Evolutionary conservation across 2,329 filamentous ascomycete species (phyloP).

Genomic region (Alternaria ventricosa): DNA sequence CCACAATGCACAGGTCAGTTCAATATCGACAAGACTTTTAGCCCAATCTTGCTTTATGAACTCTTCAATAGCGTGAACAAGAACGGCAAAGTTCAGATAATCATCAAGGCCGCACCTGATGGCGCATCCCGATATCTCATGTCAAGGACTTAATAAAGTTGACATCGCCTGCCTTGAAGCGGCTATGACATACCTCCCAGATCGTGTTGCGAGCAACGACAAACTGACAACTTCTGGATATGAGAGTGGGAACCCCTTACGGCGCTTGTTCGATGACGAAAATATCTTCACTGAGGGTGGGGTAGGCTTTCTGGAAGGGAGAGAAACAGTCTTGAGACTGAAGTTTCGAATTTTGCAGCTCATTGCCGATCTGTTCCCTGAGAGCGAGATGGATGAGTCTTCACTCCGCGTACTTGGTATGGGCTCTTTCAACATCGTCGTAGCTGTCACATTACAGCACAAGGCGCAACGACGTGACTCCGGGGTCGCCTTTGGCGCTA

Average conservation of each 20-base stretch:
- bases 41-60: accelerated
- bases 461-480: not conserved
- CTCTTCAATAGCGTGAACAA: too few relatives aligned
- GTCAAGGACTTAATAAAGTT: not conserved
- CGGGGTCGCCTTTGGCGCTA: not conserved
- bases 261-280: not conserved
- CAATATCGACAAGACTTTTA: not conserved
- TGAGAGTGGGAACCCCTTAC: not conserved
- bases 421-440: slow-evolving; percentile 3
- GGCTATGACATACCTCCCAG: not conserved
- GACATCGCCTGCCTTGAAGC: not conserved
- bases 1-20: not conserved
- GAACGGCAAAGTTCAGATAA: not conserved
- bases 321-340: not conserved
- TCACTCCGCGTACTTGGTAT: not conserved
- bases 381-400: not conserved
- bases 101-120: not conserved
- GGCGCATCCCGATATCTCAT: not conserved
- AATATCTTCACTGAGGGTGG: not conserved
- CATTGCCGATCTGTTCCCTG: not conserved
- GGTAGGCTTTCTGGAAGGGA: not conserved
- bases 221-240: not conserved
- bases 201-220: not conserved
- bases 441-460: not conserved
- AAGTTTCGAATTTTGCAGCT: not conserved